A percentile compares a stretch with the other conserved stretches of the same genome.
phyloP scores from a whole-genome alignment of 2,329 filamentous ascomycete genomes.

The Grosmannia huntii region DNA sequence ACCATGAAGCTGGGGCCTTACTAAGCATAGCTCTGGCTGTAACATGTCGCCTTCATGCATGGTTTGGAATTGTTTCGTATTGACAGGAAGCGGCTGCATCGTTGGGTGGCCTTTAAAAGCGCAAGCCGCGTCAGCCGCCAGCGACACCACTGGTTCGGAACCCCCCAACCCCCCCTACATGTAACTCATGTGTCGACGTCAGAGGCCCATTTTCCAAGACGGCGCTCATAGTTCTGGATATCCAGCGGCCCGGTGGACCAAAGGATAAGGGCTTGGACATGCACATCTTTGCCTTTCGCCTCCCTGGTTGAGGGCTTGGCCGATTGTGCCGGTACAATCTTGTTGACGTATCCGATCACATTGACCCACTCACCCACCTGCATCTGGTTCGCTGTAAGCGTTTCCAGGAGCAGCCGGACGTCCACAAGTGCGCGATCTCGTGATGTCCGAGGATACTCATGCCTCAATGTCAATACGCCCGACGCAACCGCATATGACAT shows the following conservation, averaged over 20 bases:
- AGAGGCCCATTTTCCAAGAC: conserved; percentile 25
- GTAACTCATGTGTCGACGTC: background rate
- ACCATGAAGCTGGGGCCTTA: too few relatives aligned
- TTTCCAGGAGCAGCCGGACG: conserved; percentile 56
- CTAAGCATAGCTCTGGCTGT: too few relatives aligned
- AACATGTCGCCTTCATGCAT: too few relatives aligned
- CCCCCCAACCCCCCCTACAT: background rate
- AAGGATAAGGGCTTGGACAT: conserved; percentile 62
- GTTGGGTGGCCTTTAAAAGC: background rate
- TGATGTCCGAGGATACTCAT: conserved; percentile 42
- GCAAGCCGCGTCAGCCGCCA: background rate
- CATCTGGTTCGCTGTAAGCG: conserved; percentile 48
- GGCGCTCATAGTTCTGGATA: conserved; percentile 56
- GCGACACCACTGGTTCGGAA: background rate
- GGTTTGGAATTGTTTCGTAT: background rate
- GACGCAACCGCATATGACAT: conserved; percentile 35
- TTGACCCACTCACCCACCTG: conserved; percentile 79
- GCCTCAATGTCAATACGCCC: conserved; percentile 54
- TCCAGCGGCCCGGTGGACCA: conserved; percentile 67
- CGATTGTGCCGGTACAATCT: conserved; percentile 8
- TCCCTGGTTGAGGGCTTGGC: background rate
- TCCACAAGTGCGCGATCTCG: conserved; percentile 49
- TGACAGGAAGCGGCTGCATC: background rate
- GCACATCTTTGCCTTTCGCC: conserved; percentile 15
- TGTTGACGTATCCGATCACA: conserved; percentile 64